Evolutionary conservation across 1,284 basidiomycete genomes (phyloP), one percentile per base, ranked within the genome.

Genomic region (Fomitiporia mediterranea): DNA sequence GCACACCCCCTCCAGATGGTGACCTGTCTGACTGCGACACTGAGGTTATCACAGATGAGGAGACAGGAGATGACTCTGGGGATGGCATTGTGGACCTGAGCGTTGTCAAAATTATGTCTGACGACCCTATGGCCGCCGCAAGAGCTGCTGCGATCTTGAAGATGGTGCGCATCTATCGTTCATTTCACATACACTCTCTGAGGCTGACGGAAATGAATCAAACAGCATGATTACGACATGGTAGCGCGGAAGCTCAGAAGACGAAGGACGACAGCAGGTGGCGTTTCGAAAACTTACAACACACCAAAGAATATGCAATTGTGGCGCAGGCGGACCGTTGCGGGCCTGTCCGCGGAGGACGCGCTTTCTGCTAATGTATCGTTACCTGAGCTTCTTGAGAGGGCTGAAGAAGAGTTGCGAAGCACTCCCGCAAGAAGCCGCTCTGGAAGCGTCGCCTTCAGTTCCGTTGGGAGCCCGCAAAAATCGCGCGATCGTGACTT

Each of bases 71-170:
- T 19, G 63, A 60, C 15, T 62, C 58, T 13, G 64, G 69, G 39
- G 64, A 63, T 8, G 53, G 53, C 23, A 61, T 60, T 50, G 58
- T 59, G 43, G 62, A 59, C 17, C 69, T 72, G n/a, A 67, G 69
- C 6, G 71, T 83, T 7, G 74, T 95, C 60, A 87, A 91, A 70
- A 88, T 95, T 60, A 84, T 84, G 1, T 91, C 88, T 55, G 78
- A 81, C 11, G 88, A 94, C 67, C 89, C 92, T 0, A 76, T 78
- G 57, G 89, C 89, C 9, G 93, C 92, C 46, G 92, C 92, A 4
- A 74, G 89, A 47, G 92, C 91, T n/a, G 91, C 89, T 19, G 93
- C 92, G 0, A 93, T 95, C 60, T 74, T 95, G 60, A 91, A 89
- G 70, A 79, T 90, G 73, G 90, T 90, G 55, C 35, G 78, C 67